These are phyloP conservation scores for Madurella mycetomatis DNA, from an alignment of 2,329 filamentous ascomycete genomes.

Conservation along the genomic window DNA sequence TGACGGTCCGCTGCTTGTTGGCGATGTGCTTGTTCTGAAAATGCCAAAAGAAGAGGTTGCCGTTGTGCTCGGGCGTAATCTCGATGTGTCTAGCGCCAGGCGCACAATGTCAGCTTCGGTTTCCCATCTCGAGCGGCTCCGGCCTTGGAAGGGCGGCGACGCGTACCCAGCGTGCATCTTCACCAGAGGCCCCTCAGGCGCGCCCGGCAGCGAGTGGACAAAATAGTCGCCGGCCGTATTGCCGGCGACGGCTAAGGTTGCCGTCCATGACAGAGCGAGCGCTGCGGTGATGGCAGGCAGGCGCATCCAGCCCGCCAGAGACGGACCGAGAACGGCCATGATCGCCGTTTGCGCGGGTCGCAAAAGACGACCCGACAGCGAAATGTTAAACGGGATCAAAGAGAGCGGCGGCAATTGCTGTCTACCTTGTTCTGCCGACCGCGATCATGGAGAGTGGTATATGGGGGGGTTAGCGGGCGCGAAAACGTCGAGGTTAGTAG, in stretches of 20 bases:
- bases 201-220: constrained; percentile 78
- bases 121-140: neutral
- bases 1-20: constrained; percentile 81
- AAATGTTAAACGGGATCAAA: neutral
- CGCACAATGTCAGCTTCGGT: constrained; percentile 13
- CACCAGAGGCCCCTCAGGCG: constrained; percentile 70
- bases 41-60: constrained; percentile 98
- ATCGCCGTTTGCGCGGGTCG: constrained; percentile 13
- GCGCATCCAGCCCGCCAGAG: constrained; percentile 22
- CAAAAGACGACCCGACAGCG: constrained; percentile 4
- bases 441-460: constrained; percentile 13
- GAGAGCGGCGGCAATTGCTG: constrained; percentile 3
- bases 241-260: constrained; percentile 36
- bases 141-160: constrained; percentile 15
- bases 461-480: neutral
- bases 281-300: constrained; percentile 27
- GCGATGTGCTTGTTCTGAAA: constrained; percentile 95
- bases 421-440: constrained; percentile 18
- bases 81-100: constrained; percentile 73
- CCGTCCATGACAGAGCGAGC: constrained; percentile 42
- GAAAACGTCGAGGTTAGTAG: neutral
- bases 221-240: constrained; percentile 78
- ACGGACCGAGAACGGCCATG: constrained; percentile 21
- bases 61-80: constrained; percentile 76
- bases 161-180: constrained; percentile 98